Conservation (phyloP, 176 grass and related monocot species). For the Aegilops longissima region DNA sequence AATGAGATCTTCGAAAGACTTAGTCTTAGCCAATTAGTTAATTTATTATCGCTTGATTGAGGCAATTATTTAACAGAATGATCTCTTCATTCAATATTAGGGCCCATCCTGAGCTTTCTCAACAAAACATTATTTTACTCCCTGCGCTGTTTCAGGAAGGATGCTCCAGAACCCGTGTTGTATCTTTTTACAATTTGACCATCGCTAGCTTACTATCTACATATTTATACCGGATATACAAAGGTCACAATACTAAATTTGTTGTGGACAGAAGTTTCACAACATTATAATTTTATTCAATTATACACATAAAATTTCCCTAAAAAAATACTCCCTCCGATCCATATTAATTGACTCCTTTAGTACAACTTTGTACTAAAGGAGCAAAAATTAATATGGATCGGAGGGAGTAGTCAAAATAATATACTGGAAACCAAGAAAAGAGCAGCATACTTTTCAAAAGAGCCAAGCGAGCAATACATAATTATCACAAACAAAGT, state of each 20-base stretch:
- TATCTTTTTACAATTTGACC: neutral
- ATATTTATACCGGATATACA: neutral
- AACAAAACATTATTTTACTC: conserved; percentile 4
- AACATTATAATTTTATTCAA: neutral
- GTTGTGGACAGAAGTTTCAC: neutral
- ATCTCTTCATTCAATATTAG: neutral
- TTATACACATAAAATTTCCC: neutral
- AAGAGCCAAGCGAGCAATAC: neutral
- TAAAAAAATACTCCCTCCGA: neutral
- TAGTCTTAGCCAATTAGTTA: neutral
- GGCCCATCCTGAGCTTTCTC: neutral
- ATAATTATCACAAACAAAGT: neutral
- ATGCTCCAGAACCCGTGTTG: neutral
- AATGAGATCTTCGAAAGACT: neutral
- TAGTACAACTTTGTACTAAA: too few relatives aligned
- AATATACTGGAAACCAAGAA: neutral
- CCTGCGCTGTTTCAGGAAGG: neutral
- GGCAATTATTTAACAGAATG: neutral
- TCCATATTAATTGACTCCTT: too few relatives aligned
- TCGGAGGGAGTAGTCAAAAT: neutral
- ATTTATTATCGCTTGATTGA: neutral
- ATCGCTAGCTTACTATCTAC: neutral
- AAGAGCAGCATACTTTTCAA: neutral
- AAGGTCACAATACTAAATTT: neutral
- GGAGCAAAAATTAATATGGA: too few relatives aligned